phyloP scores from a whole-genome alignment of 1,284 basidiomycete species.

The Moesziomyces aphidis region DNA sequence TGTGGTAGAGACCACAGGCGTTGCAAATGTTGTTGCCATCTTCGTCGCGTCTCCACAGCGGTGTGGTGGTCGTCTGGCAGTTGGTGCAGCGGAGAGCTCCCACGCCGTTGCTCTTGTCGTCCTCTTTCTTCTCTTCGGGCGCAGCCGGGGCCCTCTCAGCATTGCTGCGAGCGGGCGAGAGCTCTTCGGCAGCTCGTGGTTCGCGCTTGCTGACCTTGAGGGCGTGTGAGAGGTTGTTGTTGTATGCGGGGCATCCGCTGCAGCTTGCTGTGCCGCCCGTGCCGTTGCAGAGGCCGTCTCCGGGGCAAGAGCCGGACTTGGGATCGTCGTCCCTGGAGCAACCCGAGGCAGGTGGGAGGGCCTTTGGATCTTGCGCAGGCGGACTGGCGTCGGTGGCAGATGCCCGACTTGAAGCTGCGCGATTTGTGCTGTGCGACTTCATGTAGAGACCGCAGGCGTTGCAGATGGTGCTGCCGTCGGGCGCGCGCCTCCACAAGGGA shows the following conservation, averaged over 20 bases:
- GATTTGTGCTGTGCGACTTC: constrained; percentile 51
- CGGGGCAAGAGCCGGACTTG: constrained; percentile 59
- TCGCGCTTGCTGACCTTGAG: constrained; percentile 43
- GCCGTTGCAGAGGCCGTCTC: constrained; percentile 64
- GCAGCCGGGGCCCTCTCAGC: constrained; percentile 12
- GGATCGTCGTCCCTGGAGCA: constrained; percentile 39
- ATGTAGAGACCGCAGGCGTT: constrained; percentile 75
- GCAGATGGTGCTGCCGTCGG: constrained; percentile 88
- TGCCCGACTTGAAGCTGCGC: constrained; percentile 26
- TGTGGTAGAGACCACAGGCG: constrained; percentile 88
- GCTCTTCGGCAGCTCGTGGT: constrained; percentile 19
- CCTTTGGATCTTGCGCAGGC: constrained; percentile 15
- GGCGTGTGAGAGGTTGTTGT: constrained; percentile 60
- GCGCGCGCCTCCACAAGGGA: constrained; percentile 86
- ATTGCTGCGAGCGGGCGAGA: constrained; percentile 18
- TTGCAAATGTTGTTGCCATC: constrained; percentile 92
- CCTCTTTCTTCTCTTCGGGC: constrained; percentile 33
- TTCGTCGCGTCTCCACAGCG: constrained; percentile 90
- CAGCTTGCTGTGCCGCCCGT: constrained; percentile 62
- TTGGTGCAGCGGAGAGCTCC: constrained; percentile 76
- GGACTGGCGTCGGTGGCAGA: constrained; percentile 31
- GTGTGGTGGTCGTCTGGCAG: constrained; percentile 87
- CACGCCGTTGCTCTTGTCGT: constrained; percentile 31
- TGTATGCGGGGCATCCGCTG: constrained; percentile 63
- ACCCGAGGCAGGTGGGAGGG: constrained; percentile 9